Evolutionary conservation across 257 asterid genomes (phyloP).

Genomic region (Forsythia suspensa): DNA sequence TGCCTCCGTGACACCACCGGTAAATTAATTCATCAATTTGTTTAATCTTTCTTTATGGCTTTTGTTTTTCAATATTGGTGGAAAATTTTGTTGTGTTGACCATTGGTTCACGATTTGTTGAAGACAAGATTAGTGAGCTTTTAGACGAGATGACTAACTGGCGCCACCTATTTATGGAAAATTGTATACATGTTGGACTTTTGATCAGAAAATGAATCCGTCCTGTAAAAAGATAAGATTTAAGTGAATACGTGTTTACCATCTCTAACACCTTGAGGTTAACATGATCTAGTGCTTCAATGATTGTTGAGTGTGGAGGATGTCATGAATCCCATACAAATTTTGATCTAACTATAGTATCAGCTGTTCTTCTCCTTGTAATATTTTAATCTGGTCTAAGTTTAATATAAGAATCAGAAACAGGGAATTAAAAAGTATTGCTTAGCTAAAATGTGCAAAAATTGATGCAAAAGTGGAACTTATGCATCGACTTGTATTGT

Average conservation of each 20-base stretch:
- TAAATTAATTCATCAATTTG: slow-evolving; percentile 13
- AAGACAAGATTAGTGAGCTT: too few species aligned
- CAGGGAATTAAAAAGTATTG: too few species aligned
- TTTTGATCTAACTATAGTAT: neutral
- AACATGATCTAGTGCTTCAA: neutral
- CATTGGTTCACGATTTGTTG: neutral
- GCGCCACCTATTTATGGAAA: too few species aligned
- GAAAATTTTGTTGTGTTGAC: neutral
- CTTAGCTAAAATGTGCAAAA: neutral
- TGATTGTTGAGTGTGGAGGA: neutral
- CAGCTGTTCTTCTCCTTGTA: neutral
- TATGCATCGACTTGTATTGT: too few species aligned
- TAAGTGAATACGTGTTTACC: neutral
- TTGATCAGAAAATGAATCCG: neutral
- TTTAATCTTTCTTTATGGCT: neutral
- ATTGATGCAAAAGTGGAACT: neutral
- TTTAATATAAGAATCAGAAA: neutral
- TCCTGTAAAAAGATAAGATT: too few species aligned
- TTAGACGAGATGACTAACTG: neutral
- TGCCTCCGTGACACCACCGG: slow-evolving; percentile 50
- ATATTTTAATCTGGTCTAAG: neutral
- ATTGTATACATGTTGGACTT: too few species aligned
- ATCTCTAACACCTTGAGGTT: neutral
- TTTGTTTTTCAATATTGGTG: neutral
- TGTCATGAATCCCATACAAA: neutral